Conservation (phyloP, 768 basidiomycete species). For the Lactarius pseudohatsudake region DNA sequence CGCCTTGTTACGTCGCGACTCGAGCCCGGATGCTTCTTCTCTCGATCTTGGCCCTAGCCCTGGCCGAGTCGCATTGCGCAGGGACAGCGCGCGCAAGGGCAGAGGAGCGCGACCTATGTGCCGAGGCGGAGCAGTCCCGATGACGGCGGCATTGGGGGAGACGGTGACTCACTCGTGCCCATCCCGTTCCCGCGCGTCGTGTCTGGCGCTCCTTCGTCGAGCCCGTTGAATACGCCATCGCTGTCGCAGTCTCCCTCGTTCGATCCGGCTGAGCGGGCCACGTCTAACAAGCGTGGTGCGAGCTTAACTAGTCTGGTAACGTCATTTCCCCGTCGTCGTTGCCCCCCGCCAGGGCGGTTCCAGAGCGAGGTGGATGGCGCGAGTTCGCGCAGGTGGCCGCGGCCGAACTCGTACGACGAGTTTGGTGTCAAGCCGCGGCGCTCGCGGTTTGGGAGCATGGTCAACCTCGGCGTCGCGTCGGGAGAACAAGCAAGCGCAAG, state of each 20-base stretch:
- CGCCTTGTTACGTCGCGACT: slow-evolving; percentile 43
- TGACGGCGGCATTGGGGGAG: slow-evolving; percentile 10
- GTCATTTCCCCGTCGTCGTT: slow-evolving; percentile 35
- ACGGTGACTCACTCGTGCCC: slow-evolving; percentile 36
- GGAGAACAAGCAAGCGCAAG: slow-evolving; percentile 55
- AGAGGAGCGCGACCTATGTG: slow-evolving; percentile 19
- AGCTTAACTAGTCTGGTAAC: no score
- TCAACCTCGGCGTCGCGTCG: slow-evolving; percentile 54
- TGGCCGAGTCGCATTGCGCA: slow-evolving; percentile 50
- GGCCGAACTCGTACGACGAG: slow-evolving; percentile 71
- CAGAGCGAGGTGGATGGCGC: slow-evolving; percentile 71
- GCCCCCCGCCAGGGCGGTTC: slow-evolving; percentile 57
- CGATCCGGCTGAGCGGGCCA: slow-evolving; percentile 6
- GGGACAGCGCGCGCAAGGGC: slow-evolving; percentile 46
- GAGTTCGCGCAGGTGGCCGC: slow-evolving; percentile 48
- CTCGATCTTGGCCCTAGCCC: slow-evolving; percentile 34
- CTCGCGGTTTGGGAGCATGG: slow-evolving; percentile 72
- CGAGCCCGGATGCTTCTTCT: slow-evolving; percentile 53
- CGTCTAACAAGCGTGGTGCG: no score
- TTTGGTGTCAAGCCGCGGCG: slow-evolving; percentile 52
- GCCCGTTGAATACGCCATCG: slow-evolving; percentile 28
- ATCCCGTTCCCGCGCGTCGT: slow-evolving; percentile 68
- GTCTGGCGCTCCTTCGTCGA: slow-evolving; percentile 46
- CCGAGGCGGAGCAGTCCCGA: slow-evolving; percentile 21
- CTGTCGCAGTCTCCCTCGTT: neutral